phyloP scores from a whole-genome alignment of 2,329 filamentous ascomycete genomes.

The Bipolaris victoriae region DNA sequence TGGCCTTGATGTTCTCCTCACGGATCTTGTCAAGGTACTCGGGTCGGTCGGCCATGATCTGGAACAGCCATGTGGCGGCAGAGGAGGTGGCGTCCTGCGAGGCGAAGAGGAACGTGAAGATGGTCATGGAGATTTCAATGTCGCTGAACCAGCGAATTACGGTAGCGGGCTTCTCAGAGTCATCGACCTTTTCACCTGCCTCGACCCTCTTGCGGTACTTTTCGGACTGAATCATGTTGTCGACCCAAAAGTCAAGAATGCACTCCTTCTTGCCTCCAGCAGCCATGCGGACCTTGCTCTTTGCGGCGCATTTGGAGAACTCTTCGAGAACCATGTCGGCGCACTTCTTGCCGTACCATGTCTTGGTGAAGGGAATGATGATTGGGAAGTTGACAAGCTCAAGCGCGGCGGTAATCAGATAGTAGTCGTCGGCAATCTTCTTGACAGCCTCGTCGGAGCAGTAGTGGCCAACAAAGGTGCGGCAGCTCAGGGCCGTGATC shows the following conservation, averaged over 20 bases:
- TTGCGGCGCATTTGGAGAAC: constrained; percentile 89
- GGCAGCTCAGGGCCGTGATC: constrained; percentile 92
- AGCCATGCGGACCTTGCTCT: constrained; percentile 90
- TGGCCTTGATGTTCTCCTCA: constrained; percentile 82
- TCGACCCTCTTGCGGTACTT: constrained; percentile 79
- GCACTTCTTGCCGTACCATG: constrained; percentile 96
- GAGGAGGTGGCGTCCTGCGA: constrained; percentile 97
- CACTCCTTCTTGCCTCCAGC: constrained; percentile 85
- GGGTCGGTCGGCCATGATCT: constrained; percentile 91
- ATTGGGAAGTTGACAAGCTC: constrained; percentile 90
- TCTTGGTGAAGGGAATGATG: constrained; percentile 92
- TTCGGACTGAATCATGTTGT: constrained; percentile 80
- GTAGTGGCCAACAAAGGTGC: constrained; percentile 97
- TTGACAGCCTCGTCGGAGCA: constrained; percentile 88
- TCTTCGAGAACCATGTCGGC: constrained; percentile 89
- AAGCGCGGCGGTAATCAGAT: constrained; percentile 91
- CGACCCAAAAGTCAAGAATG: constrained; percentile 94
- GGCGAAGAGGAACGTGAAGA: constrained; percentile 97
- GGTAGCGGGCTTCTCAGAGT: constrained; percentile 79
- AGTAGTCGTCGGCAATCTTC: constrained; percentile 96
- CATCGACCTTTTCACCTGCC: constrained; percentile 65
- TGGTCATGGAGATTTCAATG: constrained; percentile 87
- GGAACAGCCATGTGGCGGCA: constrained; percentile 93
- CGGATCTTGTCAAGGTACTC: constrained; percentile 88
- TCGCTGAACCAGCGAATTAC: constrained; percentile 87